phyloP scores from a whole-genome alignment of 345 rosid species.

The Acer yangbiense region DNA sequence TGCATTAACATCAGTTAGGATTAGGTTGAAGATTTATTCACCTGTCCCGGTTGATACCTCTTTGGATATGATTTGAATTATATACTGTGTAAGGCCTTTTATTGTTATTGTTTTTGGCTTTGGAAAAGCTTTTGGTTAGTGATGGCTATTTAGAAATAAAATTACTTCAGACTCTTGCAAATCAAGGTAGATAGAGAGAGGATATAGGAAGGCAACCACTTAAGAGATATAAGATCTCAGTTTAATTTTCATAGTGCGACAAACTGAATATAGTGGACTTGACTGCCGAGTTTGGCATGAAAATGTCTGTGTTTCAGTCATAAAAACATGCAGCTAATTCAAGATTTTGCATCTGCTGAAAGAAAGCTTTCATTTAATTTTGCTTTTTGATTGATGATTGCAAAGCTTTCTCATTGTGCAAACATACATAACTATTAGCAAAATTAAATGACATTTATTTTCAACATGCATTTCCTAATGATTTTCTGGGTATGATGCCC shows the following conservation, averaged over 20 bases:
- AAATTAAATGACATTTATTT: neutral
- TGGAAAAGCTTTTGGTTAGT: neutral
- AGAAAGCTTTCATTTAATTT: neutral
- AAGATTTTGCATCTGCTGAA: neutral
- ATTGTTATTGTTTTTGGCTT: neutral
- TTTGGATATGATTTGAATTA: neutral
- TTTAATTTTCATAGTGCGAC: neutral
- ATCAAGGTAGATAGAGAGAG: neutral
- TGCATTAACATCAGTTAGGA: neutral
- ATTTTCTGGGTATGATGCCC: constrained; percentile 14
- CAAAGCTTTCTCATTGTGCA: neutral
- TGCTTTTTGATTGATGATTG: constrained; percentile 8
- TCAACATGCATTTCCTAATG: neutral
- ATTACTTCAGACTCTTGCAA: neutral
- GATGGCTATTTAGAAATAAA: neutral
- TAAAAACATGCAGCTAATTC: neutral
- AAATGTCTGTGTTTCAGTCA: neutral
- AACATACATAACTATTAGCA: neutral
- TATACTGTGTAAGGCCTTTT: neutral
- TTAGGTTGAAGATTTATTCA: neutral
- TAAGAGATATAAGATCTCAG: neutral
- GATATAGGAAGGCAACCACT: neutral
- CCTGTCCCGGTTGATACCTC: neutral
- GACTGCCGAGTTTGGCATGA: neutral
- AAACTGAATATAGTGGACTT: constrained; percentile 1